These are phyloP conservation scores for Monilinia fructicola DNA, from an alignment of 2,329 filamentous ascomycete species.

Conservation along the genomic window DNA sequence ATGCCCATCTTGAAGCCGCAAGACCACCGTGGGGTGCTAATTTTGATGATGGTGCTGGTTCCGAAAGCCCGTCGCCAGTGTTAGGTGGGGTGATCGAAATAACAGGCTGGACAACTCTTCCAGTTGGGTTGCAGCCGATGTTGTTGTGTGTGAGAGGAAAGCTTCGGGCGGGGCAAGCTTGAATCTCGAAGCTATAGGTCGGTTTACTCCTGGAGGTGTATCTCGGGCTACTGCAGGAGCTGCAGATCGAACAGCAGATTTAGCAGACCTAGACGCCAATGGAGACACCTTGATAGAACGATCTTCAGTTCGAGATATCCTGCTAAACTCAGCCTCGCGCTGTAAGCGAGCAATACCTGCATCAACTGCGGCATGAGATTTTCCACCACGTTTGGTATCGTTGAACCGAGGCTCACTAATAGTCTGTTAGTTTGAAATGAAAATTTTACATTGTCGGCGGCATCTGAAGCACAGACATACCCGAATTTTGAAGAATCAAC, in stretches of 20 bases:
- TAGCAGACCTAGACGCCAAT: background rate
- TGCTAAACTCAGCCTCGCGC: conserved; percentile 6
- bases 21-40: conserved; percentile 6
- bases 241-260: background rate
- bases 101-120: background rate
- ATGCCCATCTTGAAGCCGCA: conserved; percentile 8
- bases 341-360: conserved; percentile 20
- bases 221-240: background rate
- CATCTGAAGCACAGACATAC: conserved; percentile 10
- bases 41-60: background rate
- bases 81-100: background rate
- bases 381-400: conserved; percentile 9
- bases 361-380: conserved; percentile 4
- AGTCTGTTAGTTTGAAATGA: background rate
- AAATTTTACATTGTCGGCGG: background rate
- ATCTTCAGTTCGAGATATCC: conserved; percentile 1
- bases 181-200: conserved; percentile 5
- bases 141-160: conserved; percentile 14
- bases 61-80: background rate
- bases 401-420: conserved; percentile 12
- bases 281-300: background rate
- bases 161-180: background rate
- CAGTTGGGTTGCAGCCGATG: background rate
- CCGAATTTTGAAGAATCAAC: background rate
- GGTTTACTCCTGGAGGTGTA: background rate